Conservation (phyloP, 306 rosid species). For the Vigna radiata region DNA sequence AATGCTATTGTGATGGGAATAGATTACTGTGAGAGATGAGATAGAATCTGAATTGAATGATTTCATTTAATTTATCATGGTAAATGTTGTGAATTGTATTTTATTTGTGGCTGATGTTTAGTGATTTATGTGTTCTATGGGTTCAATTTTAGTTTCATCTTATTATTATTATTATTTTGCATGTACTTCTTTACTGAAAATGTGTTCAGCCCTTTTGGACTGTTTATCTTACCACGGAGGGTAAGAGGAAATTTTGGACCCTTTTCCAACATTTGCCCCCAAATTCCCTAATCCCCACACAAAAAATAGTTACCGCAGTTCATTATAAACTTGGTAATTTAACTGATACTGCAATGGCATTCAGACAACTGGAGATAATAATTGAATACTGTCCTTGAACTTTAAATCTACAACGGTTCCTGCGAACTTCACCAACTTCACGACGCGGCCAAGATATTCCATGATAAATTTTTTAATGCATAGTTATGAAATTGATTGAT, state of each 20-base stretch:
- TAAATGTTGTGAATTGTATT: background rate
- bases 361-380: constrained; percentile 7
- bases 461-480: background rate
- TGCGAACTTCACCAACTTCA: background rate
- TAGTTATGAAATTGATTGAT: background rate
- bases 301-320: background rate
- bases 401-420: background rate
- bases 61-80: constrained; percentile 1
- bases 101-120: background rate
- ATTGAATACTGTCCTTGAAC: constrained; percentile 8
- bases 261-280: constrained; percentile 1
- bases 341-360: background rate
- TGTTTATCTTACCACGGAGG: background rate
- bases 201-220: background rate
- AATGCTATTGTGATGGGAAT: background rate
- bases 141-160: background rate
- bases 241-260: background rate
- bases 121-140: constrained; percentile 1
- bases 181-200: background rate
- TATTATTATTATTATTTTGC: background rate
- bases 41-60: constrained; percentile 31
- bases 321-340: background rate
- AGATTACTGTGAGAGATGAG: background rate
- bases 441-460: background rate
- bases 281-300: background rate